A percentile compares a stretch with the other conserved stretches of the same genome.
Conservation (phyloP, 179 eudicot genomes). For the Amaranthus tricolor region DNA sequence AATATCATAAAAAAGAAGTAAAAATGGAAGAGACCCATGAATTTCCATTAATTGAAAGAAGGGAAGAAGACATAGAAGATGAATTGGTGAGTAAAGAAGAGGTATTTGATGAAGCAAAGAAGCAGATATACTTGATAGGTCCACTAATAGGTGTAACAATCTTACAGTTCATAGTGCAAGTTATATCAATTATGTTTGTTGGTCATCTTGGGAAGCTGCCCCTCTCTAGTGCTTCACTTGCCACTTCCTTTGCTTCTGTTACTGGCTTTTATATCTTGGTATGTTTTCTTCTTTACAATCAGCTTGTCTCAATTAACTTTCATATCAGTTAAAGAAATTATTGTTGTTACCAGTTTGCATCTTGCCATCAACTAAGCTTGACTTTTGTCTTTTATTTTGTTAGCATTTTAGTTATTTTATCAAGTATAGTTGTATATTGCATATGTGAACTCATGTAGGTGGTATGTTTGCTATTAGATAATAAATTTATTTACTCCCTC, state of each 20-base stretch:
- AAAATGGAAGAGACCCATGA: neutral
- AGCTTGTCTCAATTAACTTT: neutral
- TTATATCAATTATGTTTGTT: conserved; percentile 32
- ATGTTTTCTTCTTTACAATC: neutral
- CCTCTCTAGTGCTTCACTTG: conserved; percentile 31
- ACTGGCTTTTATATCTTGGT: conserved; percentile 28
- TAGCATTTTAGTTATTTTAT: too few relatives aligned
- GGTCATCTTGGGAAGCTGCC: conserved; percentile 28
- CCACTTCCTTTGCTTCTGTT: conserved; percentile 34
- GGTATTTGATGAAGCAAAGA: conserved; percentile 22
- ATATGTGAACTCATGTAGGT: too few relatives aligned
- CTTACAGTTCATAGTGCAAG: conserved; percentile 19
- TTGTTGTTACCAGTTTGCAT: neutral
- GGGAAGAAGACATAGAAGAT: conserved; percentile 5
- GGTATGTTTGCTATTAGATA: too few relatives aligned
- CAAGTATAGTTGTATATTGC: too few relatives aligned
- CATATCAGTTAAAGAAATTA: neutral
- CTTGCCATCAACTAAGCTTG: neutral
- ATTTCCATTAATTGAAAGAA: conserved; percentile 1
- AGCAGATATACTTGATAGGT: conserved; percentile 24
- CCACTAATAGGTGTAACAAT: conserved; percentile 24
- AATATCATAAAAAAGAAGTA: neutral
- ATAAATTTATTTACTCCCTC: too few relatives aligned
- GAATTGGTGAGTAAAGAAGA: conserved; percentile 14
- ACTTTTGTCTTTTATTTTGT: neutral